These are phyloP conservation scores for Leccinellum albellum DNA, from an alignment of 768 basidiomycete genomes.

Conservation along the genomic window DNA sequence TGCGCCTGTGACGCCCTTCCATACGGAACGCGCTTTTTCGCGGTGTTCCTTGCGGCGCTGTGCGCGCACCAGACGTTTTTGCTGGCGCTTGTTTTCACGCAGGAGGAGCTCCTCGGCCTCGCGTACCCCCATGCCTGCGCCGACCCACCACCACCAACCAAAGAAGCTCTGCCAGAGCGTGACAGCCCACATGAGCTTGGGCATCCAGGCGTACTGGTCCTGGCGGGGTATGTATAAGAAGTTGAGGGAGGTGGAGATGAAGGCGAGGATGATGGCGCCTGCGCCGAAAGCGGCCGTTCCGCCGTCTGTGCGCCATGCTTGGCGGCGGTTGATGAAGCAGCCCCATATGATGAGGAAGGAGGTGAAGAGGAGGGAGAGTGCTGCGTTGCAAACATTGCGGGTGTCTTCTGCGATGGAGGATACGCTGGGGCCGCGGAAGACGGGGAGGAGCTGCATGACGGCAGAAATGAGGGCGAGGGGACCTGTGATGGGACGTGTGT, in stretches of 20 bases:
- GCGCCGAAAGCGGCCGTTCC: conserved; percentile 93
- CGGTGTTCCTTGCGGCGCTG: conserved; percentile 48
- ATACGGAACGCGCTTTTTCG: conserved; percentile 53
- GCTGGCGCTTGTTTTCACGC: conserved; percentile 52
- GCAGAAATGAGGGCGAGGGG: conserved; percentile 86
- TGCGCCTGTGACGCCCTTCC: conserved; percentile 53
- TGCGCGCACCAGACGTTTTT: conserved; percentile 42
- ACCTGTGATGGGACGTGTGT: conserved; percentile 37
- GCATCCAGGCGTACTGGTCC: conserved; percentile 90
- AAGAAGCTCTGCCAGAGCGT: conserved; percentile 97
- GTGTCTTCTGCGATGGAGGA: conserved; percentile 64
- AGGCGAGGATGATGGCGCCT: conserved; percentile 77
- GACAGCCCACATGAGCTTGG: conserved; percentile 83
- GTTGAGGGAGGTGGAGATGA: conserved; percentile 80
- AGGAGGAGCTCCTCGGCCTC: conserved; percentile 64
- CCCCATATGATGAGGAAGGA: conserved; percentile 91
- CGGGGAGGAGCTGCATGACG: conserved; percentile 77
- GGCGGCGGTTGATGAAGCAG: conserved; percentile 77
- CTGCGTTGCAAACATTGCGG: conserved; percentile 93
- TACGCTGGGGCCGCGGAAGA: conserved; percentile 38
- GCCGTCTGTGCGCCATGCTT: conserved; percentile 96
- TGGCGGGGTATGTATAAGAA: conserved; percentile 81
- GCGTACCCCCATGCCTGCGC: conserved; percentile 77
- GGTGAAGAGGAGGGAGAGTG: conserved; percentile 93
- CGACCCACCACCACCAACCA: conserved; percentile 99